Evolutionary conservation across 768 basidiomycete species (phyloP), one percentile per base, ranked within the genome.

Genomic region (Pleurotus pulmonarius): DNA sequence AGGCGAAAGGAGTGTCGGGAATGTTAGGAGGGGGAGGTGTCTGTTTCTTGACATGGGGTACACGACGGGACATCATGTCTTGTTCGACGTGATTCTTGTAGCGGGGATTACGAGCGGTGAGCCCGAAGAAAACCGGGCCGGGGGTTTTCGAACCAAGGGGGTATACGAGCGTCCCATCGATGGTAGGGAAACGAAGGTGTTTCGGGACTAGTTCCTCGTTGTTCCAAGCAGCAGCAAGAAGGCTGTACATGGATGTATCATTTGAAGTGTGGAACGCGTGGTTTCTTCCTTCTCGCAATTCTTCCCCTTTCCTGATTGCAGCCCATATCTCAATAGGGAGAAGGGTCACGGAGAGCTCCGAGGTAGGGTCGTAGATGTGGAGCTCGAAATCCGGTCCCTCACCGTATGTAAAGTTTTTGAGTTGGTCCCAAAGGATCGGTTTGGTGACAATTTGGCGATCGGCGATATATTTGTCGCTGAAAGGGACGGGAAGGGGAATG

Each of bases 81-180:
- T 43, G 41, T 43, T 43, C 41, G 4, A n/a, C 15, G 12, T 43
- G 56, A 49, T 43, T 48, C 37, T 13, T 18, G 44, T 26, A 26
- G n/a, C 40, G 44, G 56, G 20, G 55, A 46, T 56, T 55, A 44
- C 49, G 55, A 51, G 12, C 57, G 61, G 49, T 37, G 20, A 58
- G 24, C 49, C 57, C 57, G 57, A 37, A 41, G 20, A 52, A 43
- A 18, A 43, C 41, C 15, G 41, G 41, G 18, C 41, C 41, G 6
- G 41, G 41, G 18, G 41, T 43, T 43, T 43, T 43, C 5, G 41
- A n/a, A 15, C 41, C 41, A 43, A 18, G 15, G 41, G 18, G 5
- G 12, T 15, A 43, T 29, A 29, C 26, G 41, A 43, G 41, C 41
- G 41, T 43, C 18, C 18, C 18, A 18, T 43, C 41, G 41, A 43